Base-by-base conservation (phyloP, 805 yeast genomes). In the Candida pini region DNA sequence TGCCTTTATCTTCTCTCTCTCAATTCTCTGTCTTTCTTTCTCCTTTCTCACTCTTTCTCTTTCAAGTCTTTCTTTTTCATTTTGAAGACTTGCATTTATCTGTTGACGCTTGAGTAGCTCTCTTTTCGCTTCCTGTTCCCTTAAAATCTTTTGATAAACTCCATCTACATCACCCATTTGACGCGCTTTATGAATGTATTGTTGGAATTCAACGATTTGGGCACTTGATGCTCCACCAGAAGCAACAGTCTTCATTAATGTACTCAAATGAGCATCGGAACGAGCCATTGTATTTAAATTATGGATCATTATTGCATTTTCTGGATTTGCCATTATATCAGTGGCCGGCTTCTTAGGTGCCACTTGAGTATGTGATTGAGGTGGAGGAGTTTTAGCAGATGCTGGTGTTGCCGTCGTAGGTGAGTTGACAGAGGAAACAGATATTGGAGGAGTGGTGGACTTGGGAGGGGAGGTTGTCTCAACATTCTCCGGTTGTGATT, bases 241-340 rank as follows among this genome's bases (percentile, higher is more conserved):
- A 0, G 97, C 97, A 2, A 90, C 96, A 5, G 70, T 72, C 42
- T 80, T 78, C 96, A 90, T 88, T 34, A 90, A 62, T 1, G 70
- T 60, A 43, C 78, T 81, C 32, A 90, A 59, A 4, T 78, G 69
- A 0, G 76, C 68, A 49, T 88, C 94, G 4, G 69, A 66, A 26
- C 81, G 71, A 0, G 97, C 97, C 59, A 90, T 78, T 1, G 81
- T 68, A 50, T 89, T 89, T 50, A 90, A 69, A 47, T 87, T 84
- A 4, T 83, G 77, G 46, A 90, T 87, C 84, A 90, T 86, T 42
- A 81, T 75, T 27, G 81, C 81, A 49, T 83, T 81, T 33, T 77
- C 83, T 2, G 76, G 73, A 4, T 81, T 63, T 39, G 49, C 62
- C 62, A 43, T 48, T 37, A 54, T 31, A 44, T 51, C 45, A 36